Evolutionary conservation across 208 protist genomes (phyloP).

Genomic region (Naegleria fowleri): DNA sequence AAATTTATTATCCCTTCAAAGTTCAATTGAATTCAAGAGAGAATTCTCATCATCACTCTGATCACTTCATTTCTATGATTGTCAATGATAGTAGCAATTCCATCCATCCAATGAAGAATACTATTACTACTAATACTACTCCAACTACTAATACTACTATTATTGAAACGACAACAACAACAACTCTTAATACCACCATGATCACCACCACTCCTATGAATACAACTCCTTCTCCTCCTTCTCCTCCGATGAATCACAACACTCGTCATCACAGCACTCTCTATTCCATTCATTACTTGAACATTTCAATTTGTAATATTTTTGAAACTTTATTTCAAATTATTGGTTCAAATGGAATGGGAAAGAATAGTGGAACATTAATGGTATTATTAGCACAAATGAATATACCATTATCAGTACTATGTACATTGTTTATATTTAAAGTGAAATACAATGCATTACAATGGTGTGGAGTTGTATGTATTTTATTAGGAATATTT

Average conservation of each 20-base stretch:
- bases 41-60: too few relatives aligned
- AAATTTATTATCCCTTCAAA: neutral
- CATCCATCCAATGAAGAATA: too few relatives aligned
- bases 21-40: neutral
- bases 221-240: too few relatives aligned
- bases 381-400: neutral
- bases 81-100: too few relatives aligned
- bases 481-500: neutral
- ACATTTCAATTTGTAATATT: neutral
- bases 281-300: neutral
- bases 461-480: neutral
- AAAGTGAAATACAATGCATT: neutral
- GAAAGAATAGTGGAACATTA: neutral
- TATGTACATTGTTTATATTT: neutral
- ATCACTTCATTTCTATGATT: too few relatives aligned
- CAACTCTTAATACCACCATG: too few relatives aligned
- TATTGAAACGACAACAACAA: too few relatives aligned
- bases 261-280: too few relatives aligned
- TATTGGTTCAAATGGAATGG: neutral
- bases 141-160: too few relatives aligned
- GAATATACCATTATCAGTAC: neutral
- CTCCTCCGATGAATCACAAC: too few relatives aligned
- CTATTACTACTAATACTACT: too few relatives aligned
- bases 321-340: conserved; percentile 5
- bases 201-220: too few relatives aligned